These are phyloP conservation scores for Lentinus tigrinus DNA, from an alignment of 768 basidiomycete genomes.

Conservation along the genomic window DNA sequence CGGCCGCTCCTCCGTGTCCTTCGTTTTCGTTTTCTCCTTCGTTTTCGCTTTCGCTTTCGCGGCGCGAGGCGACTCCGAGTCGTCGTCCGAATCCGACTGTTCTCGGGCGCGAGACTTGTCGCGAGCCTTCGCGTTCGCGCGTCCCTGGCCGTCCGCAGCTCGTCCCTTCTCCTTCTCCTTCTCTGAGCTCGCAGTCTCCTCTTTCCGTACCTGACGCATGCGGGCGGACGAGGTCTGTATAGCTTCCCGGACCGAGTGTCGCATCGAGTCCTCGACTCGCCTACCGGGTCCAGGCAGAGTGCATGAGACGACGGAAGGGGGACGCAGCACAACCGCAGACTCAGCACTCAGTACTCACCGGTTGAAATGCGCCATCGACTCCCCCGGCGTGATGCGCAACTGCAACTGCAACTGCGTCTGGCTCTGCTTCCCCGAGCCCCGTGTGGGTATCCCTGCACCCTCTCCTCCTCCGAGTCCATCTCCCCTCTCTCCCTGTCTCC, in stretches of 20 bases:
- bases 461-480: not conserved
- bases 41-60: not conserved
- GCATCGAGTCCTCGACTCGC: constrained; percentile 72
- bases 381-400: constrained; percentile 59
- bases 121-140: not conserved
- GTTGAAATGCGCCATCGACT: constrained; percentile 77
- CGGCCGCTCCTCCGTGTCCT: constrained; percentile 13
- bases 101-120: too few relatives aligned
- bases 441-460: too few relatives aligned
- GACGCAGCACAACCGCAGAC: too few relatives aligned
- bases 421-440: not conserved
- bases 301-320: not conserved
- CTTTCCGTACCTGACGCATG: constrained; percentile 44
- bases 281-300: constrained; percentile 34
- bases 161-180: constrained; percentile 7
- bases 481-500: constrained; percentile 16
- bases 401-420: constrained; percentile 1
- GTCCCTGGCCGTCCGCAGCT: not conserved
- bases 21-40: too few relatives aligned
- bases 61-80: not conserved
- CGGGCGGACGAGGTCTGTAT: constrained; percentile 55
- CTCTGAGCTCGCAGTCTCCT: constrained; percentile 25
- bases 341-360: constrained; percentile 49
- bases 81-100: constrained; percentile 1
- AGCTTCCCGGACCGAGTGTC: constrained; percentile 60